These are phyloP conservation scores for Alloteropsis angusta DNA, from an alignment of 202 grass and related monocot species.

Conservation along the genomic window DNA sequence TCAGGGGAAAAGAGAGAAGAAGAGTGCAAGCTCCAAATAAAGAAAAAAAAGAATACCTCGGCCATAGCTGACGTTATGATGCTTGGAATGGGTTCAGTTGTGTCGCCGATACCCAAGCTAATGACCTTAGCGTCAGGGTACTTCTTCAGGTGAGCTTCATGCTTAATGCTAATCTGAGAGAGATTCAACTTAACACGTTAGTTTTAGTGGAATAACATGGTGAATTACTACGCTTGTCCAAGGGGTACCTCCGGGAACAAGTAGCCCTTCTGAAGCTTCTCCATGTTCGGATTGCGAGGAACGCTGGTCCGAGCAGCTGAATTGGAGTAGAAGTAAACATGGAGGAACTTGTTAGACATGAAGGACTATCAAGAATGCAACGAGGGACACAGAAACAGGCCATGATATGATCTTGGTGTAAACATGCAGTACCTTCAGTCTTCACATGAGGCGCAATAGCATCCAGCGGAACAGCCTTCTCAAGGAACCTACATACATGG, in stretches of 20 bases:
- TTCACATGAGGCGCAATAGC: slow-evolving; percentile 24
- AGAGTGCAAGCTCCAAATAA: not conserved
- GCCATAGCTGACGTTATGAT: slow-evolving; percentile 77
- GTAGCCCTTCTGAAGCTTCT: slow-evolving; percentile 80
- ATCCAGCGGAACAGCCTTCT: slow-evolving; percentile 40
- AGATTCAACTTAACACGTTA: not conserved
- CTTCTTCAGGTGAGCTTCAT: slow-evolving; percentile 57
- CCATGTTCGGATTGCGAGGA: slow-evolving; percentile 73
- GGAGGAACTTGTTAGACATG: not conserved
- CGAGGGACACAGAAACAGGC: slow-evolving; percentile 5
- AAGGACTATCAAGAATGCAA: slow-evolving; percentile 11
- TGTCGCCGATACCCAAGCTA: slow-evolving; percentile 90
- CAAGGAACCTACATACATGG: slow-evolving; percentile 33
- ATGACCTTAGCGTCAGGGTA: slow-evolving; percentile 83
- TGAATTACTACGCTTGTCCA: not conserved
- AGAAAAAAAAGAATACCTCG: slow-evolving; percentile 45
- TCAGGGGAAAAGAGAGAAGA: not conserved
- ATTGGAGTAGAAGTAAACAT: slow-evolving; percentile 10
- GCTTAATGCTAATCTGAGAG: slow-evolving; percentile 61
- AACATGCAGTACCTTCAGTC: slow-evolving; percentile 18
- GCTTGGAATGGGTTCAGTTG: slow-evolving; percentile 80
- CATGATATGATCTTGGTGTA: not conserved
- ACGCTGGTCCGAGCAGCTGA: slow-evolving; percentile 53
- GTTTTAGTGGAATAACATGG: not conserved
- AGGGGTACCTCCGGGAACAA: slow-evolving; percentile 62